phyloP scores from a whole-genome alignment of 371 early-diverging fungal genomes.

The Syncephalastrum racemosum region DNA sequence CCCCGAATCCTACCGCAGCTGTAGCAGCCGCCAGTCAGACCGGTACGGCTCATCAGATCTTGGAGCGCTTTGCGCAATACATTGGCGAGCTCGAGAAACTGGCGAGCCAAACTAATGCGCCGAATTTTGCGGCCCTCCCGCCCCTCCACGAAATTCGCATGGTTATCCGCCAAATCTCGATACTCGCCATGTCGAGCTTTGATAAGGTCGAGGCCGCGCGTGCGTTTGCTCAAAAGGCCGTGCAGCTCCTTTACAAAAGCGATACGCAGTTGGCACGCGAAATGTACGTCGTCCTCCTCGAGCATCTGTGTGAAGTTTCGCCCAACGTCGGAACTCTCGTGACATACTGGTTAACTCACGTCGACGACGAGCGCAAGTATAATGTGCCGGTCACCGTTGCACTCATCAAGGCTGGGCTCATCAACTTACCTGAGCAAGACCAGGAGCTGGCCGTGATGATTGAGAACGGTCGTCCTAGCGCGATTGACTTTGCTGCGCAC shows the following conservation, averaged over 20 bases:
- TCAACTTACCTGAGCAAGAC: conserved; percentile 82
- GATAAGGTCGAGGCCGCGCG: conserved; percentile 79
- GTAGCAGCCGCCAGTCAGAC: neutral
- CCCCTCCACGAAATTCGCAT: conserved; percentile 76
- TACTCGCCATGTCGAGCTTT: conserved; percentile 64
- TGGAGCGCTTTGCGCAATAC: conserved; percentile 71
- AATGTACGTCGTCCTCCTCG: conserved; percentile 79
- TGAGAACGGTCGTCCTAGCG: conserved; percentile 67
- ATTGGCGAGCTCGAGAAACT: conserved; percentile 80
- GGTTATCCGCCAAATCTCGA: conserved; percentile 70
- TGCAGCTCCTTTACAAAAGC: conserved; percentile 77
- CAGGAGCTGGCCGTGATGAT: conserved; percentile 82
- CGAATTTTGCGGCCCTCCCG: conserved; percentile 69
- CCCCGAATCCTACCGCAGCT: neutral
- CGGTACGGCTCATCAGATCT: conserved; percentile 50
- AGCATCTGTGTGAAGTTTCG: conserved; percentile 78
- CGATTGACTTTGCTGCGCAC: conserved; percentile 76
- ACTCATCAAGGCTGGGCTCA: conserved; percentile 75
- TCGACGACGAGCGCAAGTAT: conserved; percentile 92
- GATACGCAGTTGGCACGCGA: conserved; percentile 77
- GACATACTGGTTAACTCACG: conserved; percentile 86
- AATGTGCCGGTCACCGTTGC: conserved; percentile 82
- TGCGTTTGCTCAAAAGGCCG: conserved; percentile 84
- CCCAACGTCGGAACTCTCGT: conserved; percentile 81
- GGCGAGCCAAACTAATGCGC: conserved; percentile 53